These are phyloP conservation scores for Sugiyamaella castrensis DNA, from an alignment of 1,139 yeast species.

Conservation along the genomic window DNA sequence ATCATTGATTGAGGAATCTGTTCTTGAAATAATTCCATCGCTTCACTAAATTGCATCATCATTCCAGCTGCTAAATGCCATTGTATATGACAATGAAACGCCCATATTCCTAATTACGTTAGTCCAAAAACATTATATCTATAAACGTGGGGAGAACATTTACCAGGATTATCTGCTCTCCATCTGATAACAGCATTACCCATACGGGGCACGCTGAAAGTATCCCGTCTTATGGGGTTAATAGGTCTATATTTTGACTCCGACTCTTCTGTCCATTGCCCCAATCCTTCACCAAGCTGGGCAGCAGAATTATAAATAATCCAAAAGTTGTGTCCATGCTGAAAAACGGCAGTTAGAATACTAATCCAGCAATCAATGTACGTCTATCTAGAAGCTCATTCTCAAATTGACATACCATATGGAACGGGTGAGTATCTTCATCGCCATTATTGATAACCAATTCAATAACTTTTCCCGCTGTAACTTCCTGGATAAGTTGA, in stretches of 20 bases:
- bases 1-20: slow-evolving; percentile 16
- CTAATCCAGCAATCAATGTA: background rate
- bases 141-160: slow-evolving; percentile 26
- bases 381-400: background rate
- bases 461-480: slow-evolving; percentile 62
- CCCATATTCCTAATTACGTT: slow-evolving; percentile 43
- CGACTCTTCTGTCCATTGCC: slow-evolving; percentile 43
- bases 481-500: slow-evolving; percentile 37
- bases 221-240: slow-evolving; percentile 61
- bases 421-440: slow-evolving; percentile 90
- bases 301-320: slow-evolving; percentile 49
- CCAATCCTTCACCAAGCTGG: slow-evolving; percentile 48
- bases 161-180: slow-evolving; percentile 75
- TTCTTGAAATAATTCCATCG: slow-evolving; percentile 19
- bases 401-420: slow-evolving; percentile 31
- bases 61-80: slow-evolving; percentile 83
- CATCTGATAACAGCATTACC: slow-evolving; percentile 64
- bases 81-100: slow-evolving; percentile 79
- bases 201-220: slow-evolving; percentile 54
- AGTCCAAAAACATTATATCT: no score
- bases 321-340: slow-evolving; percentile 49
- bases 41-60: slow-evolving; percentile 44
- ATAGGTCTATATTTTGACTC: slow-evolving; percentile 55
- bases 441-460: slow-evolving; percentile 69
- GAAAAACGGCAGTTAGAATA: background rate